A percentile compares a stretch with the other conserved stretches of the same genome.
phyloP scores from a whole-genome alignment of 768 basidiomycete genomes.

The Suillus placidus region DNA sequence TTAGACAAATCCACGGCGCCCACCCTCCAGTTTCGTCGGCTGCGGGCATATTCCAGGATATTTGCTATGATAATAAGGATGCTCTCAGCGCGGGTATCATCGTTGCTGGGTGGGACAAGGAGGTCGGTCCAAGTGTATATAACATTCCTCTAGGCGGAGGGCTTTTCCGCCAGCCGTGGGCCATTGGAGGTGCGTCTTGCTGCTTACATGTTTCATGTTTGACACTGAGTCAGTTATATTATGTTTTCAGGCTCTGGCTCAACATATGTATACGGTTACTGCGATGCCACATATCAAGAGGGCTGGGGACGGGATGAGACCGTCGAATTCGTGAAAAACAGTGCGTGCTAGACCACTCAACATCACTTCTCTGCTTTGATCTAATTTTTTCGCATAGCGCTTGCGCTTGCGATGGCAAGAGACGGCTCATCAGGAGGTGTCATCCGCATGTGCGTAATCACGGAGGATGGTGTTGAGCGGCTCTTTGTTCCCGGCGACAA shows the following conservation, averaged over 20 bases:
- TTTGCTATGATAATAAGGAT: slow-evolving; percentile 97
- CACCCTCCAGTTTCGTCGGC: slow-evolving; percentile 82
- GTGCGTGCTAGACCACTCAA: slow-evolving; percentile 49
- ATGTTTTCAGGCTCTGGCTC: slow-evolving; percentile 78
- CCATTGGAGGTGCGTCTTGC: slow-evolving; percentile 80
- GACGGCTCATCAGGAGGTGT: slow-evolving; percentile 98
- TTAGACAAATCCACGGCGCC: slow-evolving; percentile 58
- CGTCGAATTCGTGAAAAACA: slow-evolving; percentile 93
- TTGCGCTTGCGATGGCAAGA: slow-evolving; percentile 94
- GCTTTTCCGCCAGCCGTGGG: slow-evolving; percentile 97
- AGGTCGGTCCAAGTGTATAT: slow-evolving; percentile 89
- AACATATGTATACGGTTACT: slow-evolving; percentile 98
- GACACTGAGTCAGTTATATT: background rate
- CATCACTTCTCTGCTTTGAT: background rate
- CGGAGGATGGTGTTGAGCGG: slow-evolving; percentile 87
- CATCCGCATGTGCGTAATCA: slow-evolving; percentile 97
- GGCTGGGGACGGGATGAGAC: slow-evolving; percentile 91
- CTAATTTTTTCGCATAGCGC: slow-evolving; percentile 52
- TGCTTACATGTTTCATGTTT: background rate
- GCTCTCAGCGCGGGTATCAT: slow-evolving; percentile 89
- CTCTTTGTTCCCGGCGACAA: slow-evolving; percentile 90
- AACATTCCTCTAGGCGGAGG: slow-evolving; percentile 98
- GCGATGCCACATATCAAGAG: slow-evolving; percentile 96
- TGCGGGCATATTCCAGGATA: slow-evolving; percentile 78
- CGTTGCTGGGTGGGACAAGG: slow-evolving; percentile 96